phyloP scores from a whole-genome alignment of 2,329 filamentous ascomycete genomes.

The Ascochyta fabae region DNA sequence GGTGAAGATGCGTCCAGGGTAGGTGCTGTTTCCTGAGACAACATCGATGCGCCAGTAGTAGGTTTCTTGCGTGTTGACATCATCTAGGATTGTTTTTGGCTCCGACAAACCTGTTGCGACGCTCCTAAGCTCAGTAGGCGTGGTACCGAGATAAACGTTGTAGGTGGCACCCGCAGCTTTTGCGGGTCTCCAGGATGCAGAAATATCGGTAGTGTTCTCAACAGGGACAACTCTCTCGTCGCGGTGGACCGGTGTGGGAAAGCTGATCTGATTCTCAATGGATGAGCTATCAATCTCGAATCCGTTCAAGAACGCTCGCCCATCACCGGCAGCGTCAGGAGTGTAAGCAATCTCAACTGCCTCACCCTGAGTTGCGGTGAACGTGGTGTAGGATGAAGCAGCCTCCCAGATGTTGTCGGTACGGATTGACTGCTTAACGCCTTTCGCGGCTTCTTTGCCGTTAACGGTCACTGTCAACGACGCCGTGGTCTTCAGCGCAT shows the following conservation, averaged over 20 bases:
- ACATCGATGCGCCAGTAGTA: conserved; percentile 46
- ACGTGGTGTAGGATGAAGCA: conserved; percentile 35
- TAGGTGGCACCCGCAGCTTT: conserved; percentile 20
- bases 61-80: conserved; percentile 24
- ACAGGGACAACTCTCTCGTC: conserved; percentile 34
- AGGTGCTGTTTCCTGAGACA: conserved; percentile 19
- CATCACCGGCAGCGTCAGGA: conserved; percentile 17
- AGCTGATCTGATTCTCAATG: conserved; percentile 31
- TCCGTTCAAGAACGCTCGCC: conserved; percentile 39
- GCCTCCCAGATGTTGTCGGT: conserved; percentile 44
- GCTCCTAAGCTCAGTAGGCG: conserved; percentile 11
- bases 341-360: conserved; percentile 32
- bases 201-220: conserved; percentile 20
- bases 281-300: conserved; percentile 40
- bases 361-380: conserved; percentile 25
- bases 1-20: conserved; percentile 37
- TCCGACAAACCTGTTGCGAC: conserved; percentile 10
- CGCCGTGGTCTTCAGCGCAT: conserved; percentile 27
- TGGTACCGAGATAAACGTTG: conserved; percentile 36
- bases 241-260: conserved; percentile 36
- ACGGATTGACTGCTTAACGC: conserved; percentile 31
- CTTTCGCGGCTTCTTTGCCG: conserved; percentile 20
- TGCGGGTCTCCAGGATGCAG: conserved; percentile 32
- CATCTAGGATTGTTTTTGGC: conserved; percentile 11
- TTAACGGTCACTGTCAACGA: conserved; percentile 33